These are phyloP conservation scores for Ceratorhiza oryzae-sativae DNA, from an alignment of 1,284 basidiomycete species.

Conservation along the genomic window DNA sequence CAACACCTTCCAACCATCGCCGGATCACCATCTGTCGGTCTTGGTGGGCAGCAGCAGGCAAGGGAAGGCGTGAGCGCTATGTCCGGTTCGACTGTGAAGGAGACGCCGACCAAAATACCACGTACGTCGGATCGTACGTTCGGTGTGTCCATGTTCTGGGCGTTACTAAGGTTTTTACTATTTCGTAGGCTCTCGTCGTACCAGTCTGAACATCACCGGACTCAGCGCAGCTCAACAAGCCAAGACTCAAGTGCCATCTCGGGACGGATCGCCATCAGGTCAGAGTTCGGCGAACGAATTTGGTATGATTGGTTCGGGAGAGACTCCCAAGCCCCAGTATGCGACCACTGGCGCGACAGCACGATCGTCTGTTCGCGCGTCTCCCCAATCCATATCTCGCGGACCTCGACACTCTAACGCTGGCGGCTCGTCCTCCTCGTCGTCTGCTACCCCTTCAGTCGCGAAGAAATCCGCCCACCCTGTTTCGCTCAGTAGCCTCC, in stretches of 20 bases:
- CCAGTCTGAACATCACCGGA: conserved; percentile 61
- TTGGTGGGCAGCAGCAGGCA: conserved; percentile 46
- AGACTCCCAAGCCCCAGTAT: conserved; percentile 39
- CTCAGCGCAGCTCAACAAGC: conserved; percentile 47
- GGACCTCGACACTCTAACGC: conserved; percentile 66
- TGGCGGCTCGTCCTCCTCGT: conserved; percentile 52
- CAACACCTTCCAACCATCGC: conserved; percentile 85
- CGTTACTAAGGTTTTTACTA: conserved; percentile 62
- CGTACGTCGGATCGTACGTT: conserved; percentile 77
- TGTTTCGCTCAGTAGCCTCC: conserved; percentile 72
- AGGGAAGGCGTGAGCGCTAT: conserved; percentile 32
- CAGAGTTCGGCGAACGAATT: conserved; percentile 71
- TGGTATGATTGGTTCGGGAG: conserved; percentile 66
- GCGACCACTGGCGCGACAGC: conserved; percentile 44
- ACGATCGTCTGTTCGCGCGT: conserved; percentile 63
- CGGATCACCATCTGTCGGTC: conserved; percentile 85
- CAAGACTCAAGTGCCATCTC: conserved; percentile 55
- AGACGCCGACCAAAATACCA: conserved; percentile 90
- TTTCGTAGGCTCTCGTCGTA: conserved; percentile 57
- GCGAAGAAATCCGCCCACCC: conserved; percentile 67
- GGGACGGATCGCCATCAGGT: conserved; percentile 68
- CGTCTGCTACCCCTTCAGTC: conserved; percentile 53
- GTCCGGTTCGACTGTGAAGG: conserved; percentile 57
- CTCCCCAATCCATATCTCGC: conserved; percentile 64
- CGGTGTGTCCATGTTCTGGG: conserved; percentile 64